Evolutionary conservation across 768 basidiomycete genomes (phyloP), one percentile per base, ranked within the genome.

Genomic region (Crassisporium funariophilum): DNA sequence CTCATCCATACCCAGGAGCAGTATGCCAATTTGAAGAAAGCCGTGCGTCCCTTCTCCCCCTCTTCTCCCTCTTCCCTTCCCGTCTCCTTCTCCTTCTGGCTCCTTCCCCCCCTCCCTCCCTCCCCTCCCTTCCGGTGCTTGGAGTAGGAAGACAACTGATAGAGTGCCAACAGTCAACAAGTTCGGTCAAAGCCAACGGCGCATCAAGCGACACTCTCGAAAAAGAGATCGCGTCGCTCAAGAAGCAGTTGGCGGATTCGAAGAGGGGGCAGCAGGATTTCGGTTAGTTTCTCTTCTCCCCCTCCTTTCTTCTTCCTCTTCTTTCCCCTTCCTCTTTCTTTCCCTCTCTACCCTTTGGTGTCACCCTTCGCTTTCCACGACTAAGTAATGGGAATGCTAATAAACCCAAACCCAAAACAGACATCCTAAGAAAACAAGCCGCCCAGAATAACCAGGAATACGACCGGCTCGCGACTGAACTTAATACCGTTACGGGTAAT

Each of bases 1-100:
- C 84, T 97, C 55, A 86, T 98, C 53, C 84, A 91, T 55, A 81
- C 85, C 1, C 91, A 95, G 66, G 94, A 95, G 56, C 83, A 91
- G 58, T 90, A 90, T 60, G 83, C 82, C 15, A 85, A 88, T 58
- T 64, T 98, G 49, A 93, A 95, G 75, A 77, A 84, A 56, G 67
- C 72, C 50, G 80, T 71, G 34, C 31, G 64, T 61, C 27, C 25
- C 37, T 16, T 35, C 15, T 8, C 40, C 4, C 24, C 33, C 22
- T 16, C 19, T 11, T 17, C 4, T n/a, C 15, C 4, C 33, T 41
- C 12, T 21, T 37, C 19, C 33, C 15, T 17, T 25, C 12, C 40
- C 46, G 22, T 34, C 12, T 41, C n/a, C n/a, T 21, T 11, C 29
- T 25, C 13, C 12, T 11, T 20, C 38, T 19, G 47, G 52, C 6